phyloP scores from a whole-genome alignment of 805 yeast species.

The Yamadazyma scolyti region DNA sequence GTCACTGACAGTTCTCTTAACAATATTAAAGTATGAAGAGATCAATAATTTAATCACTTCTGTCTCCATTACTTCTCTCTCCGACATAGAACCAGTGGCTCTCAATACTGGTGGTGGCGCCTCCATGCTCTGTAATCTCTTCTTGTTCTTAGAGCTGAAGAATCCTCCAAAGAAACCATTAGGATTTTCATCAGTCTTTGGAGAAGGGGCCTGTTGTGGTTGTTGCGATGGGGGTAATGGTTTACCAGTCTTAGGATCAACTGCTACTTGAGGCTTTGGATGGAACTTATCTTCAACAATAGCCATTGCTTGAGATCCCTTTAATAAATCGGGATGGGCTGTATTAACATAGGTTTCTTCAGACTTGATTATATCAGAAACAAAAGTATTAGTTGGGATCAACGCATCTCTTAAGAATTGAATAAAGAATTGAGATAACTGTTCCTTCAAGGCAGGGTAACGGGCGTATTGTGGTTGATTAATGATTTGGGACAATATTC shows the following conservation, averaged over 20 bases:
- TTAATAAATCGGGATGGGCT: slow-evolving; percentile 93
- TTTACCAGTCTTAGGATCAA: slow-evolving; percentile 89
- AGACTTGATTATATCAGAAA: slow-evolving; percentile 73
- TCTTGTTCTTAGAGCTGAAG: slow-evolving; percentile 87
- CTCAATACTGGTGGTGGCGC: slow-evolving; percentile 94
- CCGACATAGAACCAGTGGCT: slow-evolving; percentile 90
- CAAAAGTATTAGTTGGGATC: slow-evolving; percentile 82
- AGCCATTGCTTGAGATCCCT: slow-evolving; percentile 93
- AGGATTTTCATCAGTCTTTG: slow-evolving; percentile 42
- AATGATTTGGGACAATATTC: slow-evolving; percentile 82
- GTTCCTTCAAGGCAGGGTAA: slow-evolving; percentile 88
- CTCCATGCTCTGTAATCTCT: slow-evolving; percentile 92
- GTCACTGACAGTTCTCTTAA: slow-evolving; percentile 90
- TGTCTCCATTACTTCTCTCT: slow-evolving; percentile 93
- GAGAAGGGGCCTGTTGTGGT: slow-evolving; percentile 17
- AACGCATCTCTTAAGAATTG: slow-evolving; percentile 75
- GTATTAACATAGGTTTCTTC: slow-evolving; percentile 96
- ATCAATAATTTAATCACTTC: slow-evolving; percentile 94
- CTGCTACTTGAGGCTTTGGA: slow-evolving; percentile 68
- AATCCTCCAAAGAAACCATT: slow-evolving; percentile 95
- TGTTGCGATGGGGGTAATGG: slow-evolving; percentile 50
- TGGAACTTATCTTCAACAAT: slow-evolving; percentile 86
- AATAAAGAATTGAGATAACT: slow-evolving; percentile 74
- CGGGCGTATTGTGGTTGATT: slow-evolving; percentile 79
- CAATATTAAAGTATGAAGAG: slow-evolving; percentile 85